Conservation (phyloP, 306 rosid genomes). For the Mimosa bimucronata region DNA sequence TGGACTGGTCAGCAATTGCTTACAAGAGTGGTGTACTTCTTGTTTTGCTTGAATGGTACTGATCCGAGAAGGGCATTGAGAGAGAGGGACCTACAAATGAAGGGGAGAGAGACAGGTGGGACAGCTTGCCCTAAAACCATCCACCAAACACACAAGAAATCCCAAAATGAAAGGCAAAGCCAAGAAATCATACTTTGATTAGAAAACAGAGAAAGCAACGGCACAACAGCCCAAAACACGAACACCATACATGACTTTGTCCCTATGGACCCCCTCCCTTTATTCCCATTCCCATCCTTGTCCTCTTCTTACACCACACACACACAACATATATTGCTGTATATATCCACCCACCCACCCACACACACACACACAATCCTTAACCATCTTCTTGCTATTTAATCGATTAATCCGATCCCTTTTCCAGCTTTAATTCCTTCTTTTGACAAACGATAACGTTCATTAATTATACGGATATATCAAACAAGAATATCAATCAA, state of each 20-base stretch:
- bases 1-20: background rate
- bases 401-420: no score
- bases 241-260: background rate
- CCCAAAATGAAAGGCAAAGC: slow-evolving; percentile 26
- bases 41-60: slow-evolving; percentile 1
- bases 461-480: no score
- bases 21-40: background rate
- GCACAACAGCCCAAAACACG: background rate
- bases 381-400: background rate
- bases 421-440: no score
- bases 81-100: slow-evolving; percentile 6
- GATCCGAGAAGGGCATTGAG: background rate
- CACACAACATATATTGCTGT: background rate
- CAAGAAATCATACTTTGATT: slow-evolving; percentile 9
- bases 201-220: slow-evolving; percentile 12
- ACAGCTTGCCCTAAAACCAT: slow-evolving; percentile 16
- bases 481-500: no score
- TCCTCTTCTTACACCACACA: slow-evolving; percentile 33
- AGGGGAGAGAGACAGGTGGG: background rate
- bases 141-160: slow-evolving; percentile 34
- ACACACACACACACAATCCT: background rate
- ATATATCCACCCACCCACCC: background rate
- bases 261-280: slow-evolving; percentile 11
- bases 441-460: no score
- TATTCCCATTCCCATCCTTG: slow-evolving; percentile 19